Conservation (phyloP, 139 green algal genomes). For the Micractinium sp. region DNA sequence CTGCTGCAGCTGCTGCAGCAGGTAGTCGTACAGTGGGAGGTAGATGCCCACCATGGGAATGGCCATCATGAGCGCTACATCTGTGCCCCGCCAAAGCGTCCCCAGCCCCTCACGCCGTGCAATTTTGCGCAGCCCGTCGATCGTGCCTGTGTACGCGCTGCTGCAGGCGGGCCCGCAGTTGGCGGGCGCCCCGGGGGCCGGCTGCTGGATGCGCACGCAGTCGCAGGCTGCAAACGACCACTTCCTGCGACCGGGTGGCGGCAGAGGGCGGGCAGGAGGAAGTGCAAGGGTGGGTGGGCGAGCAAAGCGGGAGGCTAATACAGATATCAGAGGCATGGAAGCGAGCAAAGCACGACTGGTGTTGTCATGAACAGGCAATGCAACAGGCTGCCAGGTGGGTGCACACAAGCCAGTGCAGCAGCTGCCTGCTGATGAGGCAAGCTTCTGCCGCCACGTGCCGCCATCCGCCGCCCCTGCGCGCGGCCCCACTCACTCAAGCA, state of each 20-base stretch:
- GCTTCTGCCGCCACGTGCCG: background rate
- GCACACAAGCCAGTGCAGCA: too few relatives aligned
- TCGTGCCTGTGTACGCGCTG: conserved; percentile 31
- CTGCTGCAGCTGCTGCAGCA: conserved; percentile 55
- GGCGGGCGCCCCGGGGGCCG: background rate
- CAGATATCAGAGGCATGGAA: background rate
- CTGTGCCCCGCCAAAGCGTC: conserved; percentile 80
- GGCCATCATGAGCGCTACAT: conserved; percentile 75
- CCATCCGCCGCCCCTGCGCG: background rate
- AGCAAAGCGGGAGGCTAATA: background rate
- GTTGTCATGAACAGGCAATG: background rate
- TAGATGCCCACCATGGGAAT: conserved; percentile 95
- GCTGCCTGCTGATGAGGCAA: too few relatives aligned
- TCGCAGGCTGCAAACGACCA: conserved; percentile 52
- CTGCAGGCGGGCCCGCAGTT: conserved; percentile 27
- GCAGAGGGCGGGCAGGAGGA: background rate
- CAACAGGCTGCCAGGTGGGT: too few relatives aligned
- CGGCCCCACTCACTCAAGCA: conserved; percentile 47
- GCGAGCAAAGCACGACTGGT: background rate
- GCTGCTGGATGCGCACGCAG: background rate
- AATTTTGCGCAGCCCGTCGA: conserved; percentile 59
- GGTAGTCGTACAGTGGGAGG: conserved; percentile 92
- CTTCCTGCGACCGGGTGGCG: conserved; percentile 39
- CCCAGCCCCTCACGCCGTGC: conserved; percentile 65
- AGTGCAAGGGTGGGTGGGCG: background rate